Conservation (phyloP, 305 asterid species). For the Petunia hybrid region DNA sequence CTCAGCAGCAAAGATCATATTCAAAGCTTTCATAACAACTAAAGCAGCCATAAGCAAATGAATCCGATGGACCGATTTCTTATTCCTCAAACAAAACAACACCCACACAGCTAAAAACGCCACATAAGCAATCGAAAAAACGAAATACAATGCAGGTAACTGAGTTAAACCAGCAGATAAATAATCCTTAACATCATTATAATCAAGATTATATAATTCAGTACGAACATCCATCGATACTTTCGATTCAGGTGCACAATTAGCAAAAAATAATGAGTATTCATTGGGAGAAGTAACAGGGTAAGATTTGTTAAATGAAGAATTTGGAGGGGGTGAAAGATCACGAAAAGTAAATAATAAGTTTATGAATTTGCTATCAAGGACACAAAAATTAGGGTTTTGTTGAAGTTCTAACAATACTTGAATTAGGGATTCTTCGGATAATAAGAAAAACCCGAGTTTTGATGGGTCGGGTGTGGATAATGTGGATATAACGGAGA, state of each 20-base stretch:
- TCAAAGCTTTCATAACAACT: constrained; percentile 81
- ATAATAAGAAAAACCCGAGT: constrained; percentile 76
- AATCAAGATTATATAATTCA: constrained; percentile 73
- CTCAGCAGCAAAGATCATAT: constrained; percentile 87
- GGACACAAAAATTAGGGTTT: constrained; percentile 69
- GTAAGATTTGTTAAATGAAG: constrained; percentile 62
- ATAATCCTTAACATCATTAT: constrained; percentile 70
- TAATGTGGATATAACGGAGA: constrained; percentile 54
- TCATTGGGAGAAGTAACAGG: constrained; percentile 75
- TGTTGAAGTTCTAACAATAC: constrained; percentile 76
- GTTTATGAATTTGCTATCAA: constrained; percentile 59
- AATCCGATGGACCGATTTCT: constrained; percentile 74
- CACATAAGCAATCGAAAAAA: constrained; percentile 63
- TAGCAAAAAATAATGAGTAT: constrained; percentile 81
- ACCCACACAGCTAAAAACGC: constrained; percentile 69
- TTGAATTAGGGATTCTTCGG: constrained; percentile 75
- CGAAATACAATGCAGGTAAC: constrained; percentile 70
- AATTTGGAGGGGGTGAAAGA: constrained; percentile 78
- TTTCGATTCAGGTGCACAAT: constrained; percentile 74
- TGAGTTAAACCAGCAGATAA: constrained; percentile 83
- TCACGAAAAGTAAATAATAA: constrained; percentile 69
- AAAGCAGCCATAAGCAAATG: constrained; percentile 82
- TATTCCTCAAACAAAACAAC: constrained; percentile 55
- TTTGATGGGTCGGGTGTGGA: constrained; percentile 58
- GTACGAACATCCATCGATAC: constrained; percentile 81